Base-by-base conservation (phyloP, 2,329 filamentous ascomycete genomes). In the Nemania abortiva region DNA sequence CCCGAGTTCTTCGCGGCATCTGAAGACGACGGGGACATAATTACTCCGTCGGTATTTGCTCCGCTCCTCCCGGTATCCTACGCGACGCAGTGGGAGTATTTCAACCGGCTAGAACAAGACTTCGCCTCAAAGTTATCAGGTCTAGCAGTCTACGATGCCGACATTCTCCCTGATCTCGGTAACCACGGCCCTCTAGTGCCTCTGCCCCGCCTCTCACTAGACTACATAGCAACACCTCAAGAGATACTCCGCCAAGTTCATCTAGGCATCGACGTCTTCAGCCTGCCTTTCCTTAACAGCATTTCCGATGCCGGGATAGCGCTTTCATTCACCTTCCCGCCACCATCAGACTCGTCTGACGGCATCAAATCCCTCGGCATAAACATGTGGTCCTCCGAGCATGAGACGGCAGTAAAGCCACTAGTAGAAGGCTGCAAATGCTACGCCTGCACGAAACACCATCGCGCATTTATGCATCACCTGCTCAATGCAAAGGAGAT, bases 401-500 rank as follows among this genome's bases (percentile, higher is more conserved):
- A 96, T 80, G 85, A 88, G 3, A 84, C 85, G 4, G 89, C 92
- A 47, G 78, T 93, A 0, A 79, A 80, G 0, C 90, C 95, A 0
- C 82, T 98, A 2, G 77, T 81, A 0, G 75, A 85, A 6, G 85
- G 81, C 18, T 99, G 96, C 79, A 74, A 81, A 59, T 99, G 96
- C 84, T 95, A 97, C 79, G 85, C 94, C 24, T 99, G 96, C 84
- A 88, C 85, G 1, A 88, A 87, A 20, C 95, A 98, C 79, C 94
- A 97, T 80, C 86, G 91, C 58, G 95, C 96, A 0, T 99, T 93
- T 80, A 77, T 99, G 42, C 91, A 94, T 72, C 96, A 99, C 79
- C 86, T 98, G 0, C 88, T 99, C 6, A 86, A 89, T 55, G 94
- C 96, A 0, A 97, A 95, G 77, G 96, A 99, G 81, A 98, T 99